Conservation (phyloP, 2,329 filamentous ascomycete species). For the Aspergillus ibericus region DNA sequence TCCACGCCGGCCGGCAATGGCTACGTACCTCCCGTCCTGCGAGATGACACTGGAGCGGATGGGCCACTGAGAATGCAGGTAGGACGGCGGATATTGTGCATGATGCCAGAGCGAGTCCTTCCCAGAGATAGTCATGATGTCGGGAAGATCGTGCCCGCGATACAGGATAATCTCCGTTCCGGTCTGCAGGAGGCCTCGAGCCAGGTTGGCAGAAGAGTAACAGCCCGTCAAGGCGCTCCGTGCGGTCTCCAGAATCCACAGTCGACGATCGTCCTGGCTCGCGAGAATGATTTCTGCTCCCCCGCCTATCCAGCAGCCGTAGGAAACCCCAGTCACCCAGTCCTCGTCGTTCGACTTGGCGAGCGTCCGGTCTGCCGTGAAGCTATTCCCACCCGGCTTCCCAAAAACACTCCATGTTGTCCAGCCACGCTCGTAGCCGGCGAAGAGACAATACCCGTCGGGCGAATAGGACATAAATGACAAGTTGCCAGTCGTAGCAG, state of each 20-base stretch:
- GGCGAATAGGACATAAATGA: constrained; percentile 83
- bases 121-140: constrained; percentile 86
- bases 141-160: constrained; percentile 85
- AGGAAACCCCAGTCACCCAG: constrained; percentile 77
- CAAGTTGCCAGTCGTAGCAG: constrained; percentile 66
- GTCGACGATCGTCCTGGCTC: constrained; percentile 67
- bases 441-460: constrained; percentile 94
- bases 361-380: constrained; percentile 66
- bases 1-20: constrained; percentile 89
- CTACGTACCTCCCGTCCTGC: constrained; percentile 87
- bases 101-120: constrained; percentile 96
- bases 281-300: constrained; percentile 82
- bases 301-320: constrained; percentile 82
- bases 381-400: constrained; percentile 82
- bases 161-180: constrained; percentile 89
- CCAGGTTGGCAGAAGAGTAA: constrained; percentile 87
- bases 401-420: constrained; percentile 97
- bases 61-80: constrained; percentile 91
- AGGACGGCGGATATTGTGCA: constrained; percentile 77
- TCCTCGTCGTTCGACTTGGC: constrained; percentile 70
- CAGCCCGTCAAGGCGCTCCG: constrained; percentile 90
- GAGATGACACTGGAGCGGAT: constrained; percentile 85
- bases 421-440: constrained; percentile 90
- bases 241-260: constrained; percentile 90
- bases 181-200: constrained; percentile 84